Evolutionary conservation across 495 filamentous ascomycete genomes (phyloP), one percentile per base, ranked within the genome.

Genomic region (Talaromyces borbonicus): DNA sequence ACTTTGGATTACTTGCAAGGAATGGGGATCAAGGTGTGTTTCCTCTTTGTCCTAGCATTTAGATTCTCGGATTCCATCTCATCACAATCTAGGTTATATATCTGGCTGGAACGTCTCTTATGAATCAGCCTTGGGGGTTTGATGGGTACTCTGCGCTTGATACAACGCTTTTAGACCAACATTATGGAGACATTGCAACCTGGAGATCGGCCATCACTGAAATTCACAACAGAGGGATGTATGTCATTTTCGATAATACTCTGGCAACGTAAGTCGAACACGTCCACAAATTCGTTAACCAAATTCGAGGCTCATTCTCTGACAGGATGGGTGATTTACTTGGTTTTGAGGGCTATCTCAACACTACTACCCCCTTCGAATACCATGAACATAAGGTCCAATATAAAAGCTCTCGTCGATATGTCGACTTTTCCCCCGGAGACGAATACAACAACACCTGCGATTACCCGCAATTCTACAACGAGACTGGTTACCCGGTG

Each of bases 1-100:
- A 80, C 77, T 12, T 62, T 87, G 43, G 83, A 87, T 54, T 87
- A 87, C 59, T 56, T 87, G 30, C 79, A 83, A 47, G 83, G 83
- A 33, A 79, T 84, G 79, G 83, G 83, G 1, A 78, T 85, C 59
- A 85, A 83, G 68, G 79, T 75, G 40, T 37, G 62, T 46, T 6
- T 6, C 8, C 35, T 48, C n/a, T n/a, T n/a, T n/a, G n/a, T n/a
- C n/a, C n/a, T n/a, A n/a, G n/a, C n/a, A n/a, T n/a, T n/a, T n/a
- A n/a, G n/a, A n/a, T n/a, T 22, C 33, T n/a, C 24, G 24, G 15
- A 27, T 2, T 25, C 20, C 31, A 18, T 27, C 48, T 49, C 23
- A 15, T 31, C 8, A 46, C 23, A 14, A 35, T 9, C n/a, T 42
- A 77, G 78, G 79, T 66, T 7, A 70, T 87, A 19, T 87, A 87